Evolutionary conservation across 2,329 filamentous ascomycete genomes (phyloP).

Genomic region (Alternaria rosae): DNA sequence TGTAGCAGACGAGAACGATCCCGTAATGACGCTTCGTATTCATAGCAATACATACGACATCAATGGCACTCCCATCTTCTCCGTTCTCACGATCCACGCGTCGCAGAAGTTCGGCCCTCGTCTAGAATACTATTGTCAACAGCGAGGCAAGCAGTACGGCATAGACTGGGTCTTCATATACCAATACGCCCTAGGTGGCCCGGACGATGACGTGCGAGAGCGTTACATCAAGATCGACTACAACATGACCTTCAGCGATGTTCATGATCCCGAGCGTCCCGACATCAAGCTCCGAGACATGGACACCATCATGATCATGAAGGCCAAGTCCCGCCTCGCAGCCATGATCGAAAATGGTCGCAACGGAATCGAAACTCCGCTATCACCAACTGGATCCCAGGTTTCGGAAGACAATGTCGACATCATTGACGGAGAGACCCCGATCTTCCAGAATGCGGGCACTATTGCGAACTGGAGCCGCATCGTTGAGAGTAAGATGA

Average conservation of each 20-base stretch:
- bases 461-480: background rate
- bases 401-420: constrained; percentile 3
- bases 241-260: constrained; percentile 17
- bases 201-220: background rate
- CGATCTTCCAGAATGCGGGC: background rate
- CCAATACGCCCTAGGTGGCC: constrained; percentile 5
- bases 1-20: background rate
- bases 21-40: constrained; percentile 10
- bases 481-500: background rate
- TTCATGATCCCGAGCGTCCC: constrained; percentile 12
- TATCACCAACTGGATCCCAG: background rate
- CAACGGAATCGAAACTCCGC: background rate
- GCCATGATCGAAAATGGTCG: background rate
- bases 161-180: constrained; percentile 21
- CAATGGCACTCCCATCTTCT: constrained; percentile 17
- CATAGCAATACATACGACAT: constrained; percentile 23
- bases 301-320: constrained; percentile 23
- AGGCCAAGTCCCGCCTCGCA: background rate
- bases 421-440: constrained; percentile 9
- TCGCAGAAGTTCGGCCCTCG: constrained; percentile 19
- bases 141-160: constrained; percentile 19
- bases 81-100: constrained; percentile 17
- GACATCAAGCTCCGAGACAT: constrained; percentile 7
- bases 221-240: constrained; percentile 16
- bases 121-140: constrained; percentile 21